Conservation (phyloP, 352 stramenopile species). For the Phytophthora hibernalis region DNA sequence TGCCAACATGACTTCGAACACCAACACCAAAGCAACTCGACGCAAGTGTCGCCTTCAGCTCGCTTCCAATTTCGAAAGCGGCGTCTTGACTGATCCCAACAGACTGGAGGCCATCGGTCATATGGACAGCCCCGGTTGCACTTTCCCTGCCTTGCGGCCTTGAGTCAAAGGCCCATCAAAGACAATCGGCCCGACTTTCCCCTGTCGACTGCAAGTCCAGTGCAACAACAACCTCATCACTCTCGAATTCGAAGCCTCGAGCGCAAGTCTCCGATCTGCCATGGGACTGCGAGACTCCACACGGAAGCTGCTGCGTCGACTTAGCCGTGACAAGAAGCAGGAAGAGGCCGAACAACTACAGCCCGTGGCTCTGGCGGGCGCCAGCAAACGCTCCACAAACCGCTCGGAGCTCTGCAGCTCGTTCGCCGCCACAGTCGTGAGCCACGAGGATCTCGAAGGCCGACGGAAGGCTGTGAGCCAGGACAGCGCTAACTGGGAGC, state of each 20-base stretch:
- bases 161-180: too few relatives aligned
- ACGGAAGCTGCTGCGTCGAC: conserved; percentile 53
- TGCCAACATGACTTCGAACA: not conserved
- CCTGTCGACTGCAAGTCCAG: conserved; percentile 19
- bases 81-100: conserved; percentile 22
- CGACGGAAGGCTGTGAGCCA: conserved; percentile 67
- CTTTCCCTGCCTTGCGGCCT: conserved; percentile 31
- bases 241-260: conserved; percentile 9
- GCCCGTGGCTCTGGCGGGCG: conserved; percentile 72
- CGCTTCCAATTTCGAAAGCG: conserved; percentile 30
- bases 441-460: conserved; percentile 42
- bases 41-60: not conserved
- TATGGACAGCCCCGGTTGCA: conserved; percentile 31
- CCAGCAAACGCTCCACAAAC: conserved; percentile 58
- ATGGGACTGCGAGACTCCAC: conserved; percentile 63
- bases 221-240: conserved; percentile 15
- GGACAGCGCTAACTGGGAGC: conserved; percentile 43
- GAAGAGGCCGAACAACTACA: conserved; percentile 65
- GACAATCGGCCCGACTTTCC: conserved; percentile 21
- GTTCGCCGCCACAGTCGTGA: conserved; percentile 60
- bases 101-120: conserved; percentile 26
- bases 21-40: too few relatives aligned
- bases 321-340: conserved; percentile 58
- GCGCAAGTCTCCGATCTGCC: conserved; percentile 4
- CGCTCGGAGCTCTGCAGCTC: conserved; percentile 69